Evolutionary conservation across 805 yeast genomes (phyloP), one percentile per base, ranked within the genome.

Genomic region (Ogataea populi-albae): DNA sequence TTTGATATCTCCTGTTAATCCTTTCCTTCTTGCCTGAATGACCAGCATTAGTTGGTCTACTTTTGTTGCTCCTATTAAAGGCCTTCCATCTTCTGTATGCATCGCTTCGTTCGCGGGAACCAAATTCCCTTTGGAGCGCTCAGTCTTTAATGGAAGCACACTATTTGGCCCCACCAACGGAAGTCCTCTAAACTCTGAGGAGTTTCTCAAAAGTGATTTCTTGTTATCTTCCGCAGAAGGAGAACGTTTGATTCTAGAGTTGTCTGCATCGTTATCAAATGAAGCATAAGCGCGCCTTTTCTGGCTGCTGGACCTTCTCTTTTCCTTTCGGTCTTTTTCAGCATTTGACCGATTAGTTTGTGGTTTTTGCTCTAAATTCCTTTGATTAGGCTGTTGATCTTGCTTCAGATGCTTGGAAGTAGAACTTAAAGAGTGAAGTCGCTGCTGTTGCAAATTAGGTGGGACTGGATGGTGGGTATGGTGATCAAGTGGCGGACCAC

Each of bases 11-110:
- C 78, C 73, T n/a, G 75, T 76, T 17, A 81, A 69, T 6, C 89
- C 85, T 45, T 84, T 82, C 41, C 82, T 84, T 34, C 95, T 71
- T 1, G 96, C 95, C 59, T 89, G 95, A 35, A 89, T 83, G 24
- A 87, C 85, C 32, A 89, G 68, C 96, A 89, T 87, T 52, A 89
- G 65, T 51, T 83, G 94, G 61, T 89, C 98, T 18, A 89, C 86
- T 54, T 85, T 85, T 1, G 96, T 89, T 3, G 89, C 87, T 2
- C 96, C 96, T 5, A 86, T 59, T 16, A 81, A 62, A 3, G 88
- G 86, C 34, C 85, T 63, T 1, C 82, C 81, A 47, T 79, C 85
- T 29, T 79, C 84, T 3, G 73, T 53, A 30, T 65, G 66, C 15
- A 65, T 62, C 30, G 68, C 60, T 32, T 70, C 74, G 38, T 68